A percentile compares a stretch with the other conserved stretches of the same genome.
Conservation (phyloP, 345 rosid species). For the Trapa bicornis region DNA sequence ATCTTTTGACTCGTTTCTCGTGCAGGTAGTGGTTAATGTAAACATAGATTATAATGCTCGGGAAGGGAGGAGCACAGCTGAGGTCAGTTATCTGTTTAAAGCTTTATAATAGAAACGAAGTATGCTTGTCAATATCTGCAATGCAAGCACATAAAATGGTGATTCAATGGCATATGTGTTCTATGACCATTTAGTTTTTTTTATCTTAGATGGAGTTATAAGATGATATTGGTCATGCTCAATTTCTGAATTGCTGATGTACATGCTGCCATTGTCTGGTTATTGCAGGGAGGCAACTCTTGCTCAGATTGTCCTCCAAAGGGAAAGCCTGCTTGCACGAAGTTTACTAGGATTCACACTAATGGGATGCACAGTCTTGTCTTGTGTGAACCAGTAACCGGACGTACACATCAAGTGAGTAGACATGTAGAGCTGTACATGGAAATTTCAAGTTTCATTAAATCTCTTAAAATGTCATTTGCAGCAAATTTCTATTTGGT, state of each 20-base stretch:
- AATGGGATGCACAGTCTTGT: conserved; percentile 72
- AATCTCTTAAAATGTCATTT: background rate
- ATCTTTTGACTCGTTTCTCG: background rate
- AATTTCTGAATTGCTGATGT: background rate
- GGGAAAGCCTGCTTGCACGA: conserved; percentile 78
- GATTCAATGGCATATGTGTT: background rate
- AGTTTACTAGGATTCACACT: conserved; percentile 72
- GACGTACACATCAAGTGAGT: conserved; percentile 93
- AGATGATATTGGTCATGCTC: background rate
- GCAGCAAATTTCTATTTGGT: background rate
- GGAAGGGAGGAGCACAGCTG: conserved; percentile 71
- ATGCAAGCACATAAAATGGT: background rate
- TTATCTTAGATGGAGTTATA: background rate
- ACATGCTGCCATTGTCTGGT: background rate
- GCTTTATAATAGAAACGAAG: background rate
- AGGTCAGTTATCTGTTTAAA: conserved; percentile 23
- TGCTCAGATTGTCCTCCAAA: conserved; percentile 30
- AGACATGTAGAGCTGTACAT: background rate
- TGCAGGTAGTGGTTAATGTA: conserved; percentile 52
- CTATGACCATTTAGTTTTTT: background rate
- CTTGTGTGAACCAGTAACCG: conserved; percentile 83
- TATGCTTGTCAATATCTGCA: background rate
- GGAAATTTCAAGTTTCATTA: background rate
- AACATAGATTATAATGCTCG: conserved; percentile 59
- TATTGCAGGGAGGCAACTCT: background rate